Base-by-base conservation (phyloP, 2,329 filamentous ascomycete species). In the Colletotrichum lentis region DNA sequence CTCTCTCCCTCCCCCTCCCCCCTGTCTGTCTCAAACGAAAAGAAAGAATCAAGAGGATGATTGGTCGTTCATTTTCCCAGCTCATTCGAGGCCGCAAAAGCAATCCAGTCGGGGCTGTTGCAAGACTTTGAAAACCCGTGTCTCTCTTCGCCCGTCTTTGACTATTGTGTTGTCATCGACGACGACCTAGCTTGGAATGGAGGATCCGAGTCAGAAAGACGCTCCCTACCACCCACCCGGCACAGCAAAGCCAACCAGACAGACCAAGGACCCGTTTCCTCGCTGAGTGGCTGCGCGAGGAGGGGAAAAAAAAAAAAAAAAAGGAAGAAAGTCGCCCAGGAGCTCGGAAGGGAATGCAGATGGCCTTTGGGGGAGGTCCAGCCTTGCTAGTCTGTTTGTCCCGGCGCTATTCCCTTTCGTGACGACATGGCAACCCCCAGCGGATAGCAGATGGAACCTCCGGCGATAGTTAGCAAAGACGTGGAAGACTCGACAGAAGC, bases 131-230 rank as follows among this genome's bases (percentile, higher is more conserved):
- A 27, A 16, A 27, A 16, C 31, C 27, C 5, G 20, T 44, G 55
- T 58, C 41, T 44, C 27, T 8, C 27, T 31, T 31, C n/a, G 11
- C 20, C 22, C 35, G 47, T 52, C 39, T 12, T 31, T 31, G 27
- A 31, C 27, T 31, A 7, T 31, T 31, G 5, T 37, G 24, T 20
- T 37, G 56, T 41, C 20, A 37, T 65, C 62, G 57, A 49, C 50
- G 62, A 64, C 24, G 43, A 56, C 43, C 43, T 39, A 27, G 61
- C 4, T 37, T 60, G 65, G 65, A 65, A 65, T 68, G 65, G 24
- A 35, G 44, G 50, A 35, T 16, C 22, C 65, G 54, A 65, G 65
- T 56, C 41, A 64, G 49, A 54, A 37, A 27, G 20, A 20, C 43
- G n/a, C 41, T 27, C 44, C 44, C 43, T 57, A 3, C 41, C 41